These are phyloP conservation scores for Pyricularia sp. DNA, from an alignment of 2,329 filamentous ascomycete species.

Conservation along the genomic window DNA sequence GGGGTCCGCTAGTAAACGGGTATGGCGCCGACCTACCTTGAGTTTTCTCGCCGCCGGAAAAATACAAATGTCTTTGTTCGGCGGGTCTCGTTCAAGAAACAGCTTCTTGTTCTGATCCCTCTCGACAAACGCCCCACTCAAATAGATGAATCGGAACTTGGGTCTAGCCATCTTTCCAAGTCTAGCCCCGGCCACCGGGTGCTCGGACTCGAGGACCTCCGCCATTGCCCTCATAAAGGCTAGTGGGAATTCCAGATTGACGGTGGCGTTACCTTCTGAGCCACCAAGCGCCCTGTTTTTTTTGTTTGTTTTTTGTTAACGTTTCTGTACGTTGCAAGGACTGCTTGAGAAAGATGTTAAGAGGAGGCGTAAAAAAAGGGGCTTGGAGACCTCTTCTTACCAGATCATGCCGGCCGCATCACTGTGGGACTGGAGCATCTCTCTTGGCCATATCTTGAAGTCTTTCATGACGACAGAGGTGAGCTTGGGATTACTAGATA, in stretches of 20 bases:
- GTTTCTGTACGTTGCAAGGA: not conserved
- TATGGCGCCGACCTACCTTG: not conserved
- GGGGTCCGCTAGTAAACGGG: not conserved
- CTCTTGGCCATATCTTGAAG: not conserved
- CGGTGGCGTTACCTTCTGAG: not conserved
- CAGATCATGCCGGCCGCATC: conserved; percentile 3
- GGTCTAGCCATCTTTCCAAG: not conserved
- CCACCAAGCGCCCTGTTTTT: not conserved
- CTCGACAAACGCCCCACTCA: conserved; percentile 1
- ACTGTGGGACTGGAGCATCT: not conserved
- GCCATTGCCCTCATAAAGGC: not conserved
- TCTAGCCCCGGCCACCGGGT: not conserved
- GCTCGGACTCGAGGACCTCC: not conserved
- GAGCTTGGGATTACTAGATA: not conserved
- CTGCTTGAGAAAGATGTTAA: not conserved
- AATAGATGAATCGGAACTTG: conserved; percentile 1
- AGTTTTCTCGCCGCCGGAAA: not conserved
- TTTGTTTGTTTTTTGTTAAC: too few species aligned
- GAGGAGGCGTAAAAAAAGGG: not conserved
- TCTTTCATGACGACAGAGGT: not conserved
- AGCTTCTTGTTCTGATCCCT: conserved; percentile 1
- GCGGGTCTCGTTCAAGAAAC: not conserved
- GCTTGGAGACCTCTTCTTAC: not conserved
- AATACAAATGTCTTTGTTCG: not conserved
- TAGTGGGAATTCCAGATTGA: not conserved